Evolutionary conservation across 257 asterid species (phyloP).

Genomic region (Fraxinus cuspidata): DNA sequence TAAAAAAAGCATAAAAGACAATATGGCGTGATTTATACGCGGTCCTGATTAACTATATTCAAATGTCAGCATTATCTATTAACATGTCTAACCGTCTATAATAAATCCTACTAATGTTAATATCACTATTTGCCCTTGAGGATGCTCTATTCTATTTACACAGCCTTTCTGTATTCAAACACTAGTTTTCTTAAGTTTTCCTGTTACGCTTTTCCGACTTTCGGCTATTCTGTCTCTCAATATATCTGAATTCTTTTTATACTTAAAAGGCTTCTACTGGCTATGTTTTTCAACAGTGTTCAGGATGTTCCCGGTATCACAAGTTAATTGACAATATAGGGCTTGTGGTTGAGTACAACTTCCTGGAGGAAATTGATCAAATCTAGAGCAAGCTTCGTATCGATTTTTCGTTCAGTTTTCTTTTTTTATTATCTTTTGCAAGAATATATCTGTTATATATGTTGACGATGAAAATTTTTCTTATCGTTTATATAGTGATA

Average conservation of each 20-base stretch:
- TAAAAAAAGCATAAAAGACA: background rate
- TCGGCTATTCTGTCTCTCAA: background rate
- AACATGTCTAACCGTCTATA: conserved; percentile 3
- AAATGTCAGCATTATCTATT: background rate
- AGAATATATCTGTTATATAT: background rate
- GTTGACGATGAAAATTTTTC: conserved; percentile 31
- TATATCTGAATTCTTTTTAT: conserved; percentile 9
- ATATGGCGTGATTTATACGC: background rate
- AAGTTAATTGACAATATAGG: conserved; percentile 93
- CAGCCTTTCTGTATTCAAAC: conserved; percentile 7
- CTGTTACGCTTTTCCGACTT: background rate
- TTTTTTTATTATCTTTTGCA: background rate
- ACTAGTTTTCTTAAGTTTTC: background rate
- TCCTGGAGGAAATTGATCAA: conserved; percentile 54
- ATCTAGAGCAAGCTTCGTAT: conserved; percentile 34
- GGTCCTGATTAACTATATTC: conserved; percentile 1
- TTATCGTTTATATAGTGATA: conserved; percentile 27
- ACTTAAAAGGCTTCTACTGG: background rate
- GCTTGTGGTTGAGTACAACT: conserved; percentile 76
- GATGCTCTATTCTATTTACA: background rate
- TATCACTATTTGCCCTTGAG: background rate
- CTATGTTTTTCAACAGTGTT: conserved; percentile 56
- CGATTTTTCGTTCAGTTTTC: conserved; percentile 15
- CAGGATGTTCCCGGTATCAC: conserved; percentile 89
- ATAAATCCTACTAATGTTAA: background rate